Evolutionary conservation across 257 asterid species (phyloP).

Genomic region (Solanum ossicruentum): DNA sequence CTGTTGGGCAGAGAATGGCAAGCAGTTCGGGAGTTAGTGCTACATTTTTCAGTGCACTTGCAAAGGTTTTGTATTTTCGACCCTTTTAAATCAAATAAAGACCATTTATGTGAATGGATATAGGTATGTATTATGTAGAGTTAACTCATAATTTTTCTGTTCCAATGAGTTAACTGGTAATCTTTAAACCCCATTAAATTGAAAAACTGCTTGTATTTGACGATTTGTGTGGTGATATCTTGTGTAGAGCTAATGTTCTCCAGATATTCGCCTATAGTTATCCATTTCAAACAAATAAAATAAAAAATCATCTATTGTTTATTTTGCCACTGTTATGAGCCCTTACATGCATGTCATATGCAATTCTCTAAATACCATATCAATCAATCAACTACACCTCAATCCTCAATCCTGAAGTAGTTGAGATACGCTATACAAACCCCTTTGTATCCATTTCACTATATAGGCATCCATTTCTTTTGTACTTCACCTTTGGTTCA

Average conservation of each 20-base stretch:
- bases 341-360: background rate
- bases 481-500: background rate
- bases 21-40: slow-evolving; percentile 99
- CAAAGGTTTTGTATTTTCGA: slow-evolving; percentile 46
- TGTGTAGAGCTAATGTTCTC: background rate
- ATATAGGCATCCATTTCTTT: background rate
- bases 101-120: background rate
- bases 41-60: slow-evolving; percentile 90
- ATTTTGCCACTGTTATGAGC: background rate
- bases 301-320: background rate
- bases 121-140: background rate
- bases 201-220: background rate
- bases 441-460: background rate
- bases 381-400: background rate
- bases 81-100: background rate
- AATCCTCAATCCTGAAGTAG: background rate
- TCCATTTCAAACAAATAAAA: background rate
- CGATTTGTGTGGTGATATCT: background rate
- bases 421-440: background rate
- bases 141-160: background rate
- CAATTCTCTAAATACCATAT: background rate
- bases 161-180: background rate
- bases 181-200: background rate
- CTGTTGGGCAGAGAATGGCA: slow-evolving; percentile 99
- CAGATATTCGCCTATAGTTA: background rate